Evolutionary conservation across 345 rosid genomes (phyloP).

Genomic region (Raphanus sativus): DNA sequence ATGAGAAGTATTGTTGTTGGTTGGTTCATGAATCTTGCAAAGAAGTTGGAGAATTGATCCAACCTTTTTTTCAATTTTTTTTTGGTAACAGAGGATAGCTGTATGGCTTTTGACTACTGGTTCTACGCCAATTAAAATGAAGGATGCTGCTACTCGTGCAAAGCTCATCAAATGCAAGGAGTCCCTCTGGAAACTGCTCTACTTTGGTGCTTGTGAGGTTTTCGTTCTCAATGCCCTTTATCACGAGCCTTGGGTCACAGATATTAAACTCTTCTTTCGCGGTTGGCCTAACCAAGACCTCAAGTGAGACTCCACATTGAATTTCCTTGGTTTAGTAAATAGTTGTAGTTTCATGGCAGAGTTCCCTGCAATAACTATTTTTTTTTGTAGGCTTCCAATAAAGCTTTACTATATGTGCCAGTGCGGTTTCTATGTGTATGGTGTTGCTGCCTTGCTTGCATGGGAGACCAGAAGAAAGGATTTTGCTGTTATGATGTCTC

Average conservation of each 20-base stretch:
- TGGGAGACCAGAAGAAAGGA: conserved; percentile 99
- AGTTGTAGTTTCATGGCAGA: neutral
- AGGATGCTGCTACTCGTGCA: conserved; percentile 45
- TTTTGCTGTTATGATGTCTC: conserved; percentile 97
- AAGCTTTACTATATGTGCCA: conserved; percentile 87
- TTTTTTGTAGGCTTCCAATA: conserved; percentile 59
- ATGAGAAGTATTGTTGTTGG: neutral
- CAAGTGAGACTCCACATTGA: conserved; percentile 57
- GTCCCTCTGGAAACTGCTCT: conserved; percentile 85
- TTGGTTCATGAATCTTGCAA: conserved; percentile 6
- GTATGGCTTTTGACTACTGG: conserved; percentile 53
- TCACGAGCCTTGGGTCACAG: conserved; percentile 72
- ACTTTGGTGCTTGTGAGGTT: conserved; percentile 64
- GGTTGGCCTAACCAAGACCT: conserved; percentile 95
- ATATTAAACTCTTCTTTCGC: conserved; percentile 55
- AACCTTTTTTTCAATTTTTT: neutral
- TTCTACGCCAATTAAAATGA: conserved; percentile 45
- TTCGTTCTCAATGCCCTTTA: conserved; percentile 55
- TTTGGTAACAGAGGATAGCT: conserved; percentile 60
- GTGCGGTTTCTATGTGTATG: conserved; percentile 83
- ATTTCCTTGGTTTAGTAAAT: too few relatives aligned
- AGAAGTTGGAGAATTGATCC: neutral
- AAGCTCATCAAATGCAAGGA: conserved; percentile 76
- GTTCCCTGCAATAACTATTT: neutral
- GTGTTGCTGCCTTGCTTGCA: conserved; percentile 77